Percentiles rank a stretch among this genome's conserved stretches.
phyloP scores from a whole-genome alignment of 208 protist species.

The Trypanosomatidae sp. region DNA sequence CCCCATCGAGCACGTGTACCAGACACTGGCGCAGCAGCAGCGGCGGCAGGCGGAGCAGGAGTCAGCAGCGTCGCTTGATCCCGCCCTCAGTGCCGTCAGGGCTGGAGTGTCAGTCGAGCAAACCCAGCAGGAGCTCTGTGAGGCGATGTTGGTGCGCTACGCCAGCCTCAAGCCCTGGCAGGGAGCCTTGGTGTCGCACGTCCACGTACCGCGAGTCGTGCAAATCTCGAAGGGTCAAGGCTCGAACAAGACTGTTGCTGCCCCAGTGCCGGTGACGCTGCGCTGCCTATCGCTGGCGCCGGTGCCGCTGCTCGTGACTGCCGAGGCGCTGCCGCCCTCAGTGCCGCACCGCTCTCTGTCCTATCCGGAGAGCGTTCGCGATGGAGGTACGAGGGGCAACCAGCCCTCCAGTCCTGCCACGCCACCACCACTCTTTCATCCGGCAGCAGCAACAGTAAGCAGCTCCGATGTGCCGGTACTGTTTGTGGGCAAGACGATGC shows the following conservation, averaged over 20 bases:
- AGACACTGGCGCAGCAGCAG: conserved; percentile 28
- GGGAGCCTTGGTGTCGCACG: conserved; percentile 39
- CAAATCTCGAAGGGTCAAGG: conserved; percentile 5
- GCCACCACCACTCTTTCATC: background rate
- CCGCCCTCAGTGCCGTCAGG: background rate
- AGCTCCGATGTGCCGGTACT: conserved; percentile 31
- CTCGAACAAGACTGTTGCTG: background rate
- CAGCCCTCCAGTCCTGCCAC: background rate
- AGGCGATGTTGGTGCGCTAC: conserved; percentile 37
- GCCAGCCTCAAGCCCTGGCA: conserved; percentile 48
- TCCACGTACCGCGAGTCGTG: conserved; percentile 31
- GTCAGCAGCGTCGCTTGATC: conserved; percentile 8
- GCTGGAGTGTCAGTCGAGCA: conserved; percentile 25
- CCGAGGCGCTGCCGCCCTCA: conserved; percentile 28
- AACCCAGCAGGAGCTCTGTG: conserved; percentile 52
- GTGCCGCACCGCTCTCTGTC: background rate
- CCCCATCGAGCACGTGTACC: conserved; percentile 50
- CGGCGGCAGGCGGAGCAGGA: conserved; percentile 19
- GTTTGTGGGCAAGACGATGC: conserved; percentile 66
- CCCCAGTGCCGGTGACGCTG: conserved; percentile 36
- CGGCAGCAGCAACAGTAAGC: background rate
- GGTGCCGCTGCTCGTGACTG: conserved; percentile 61
- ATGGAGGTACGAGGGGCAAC: background rate
- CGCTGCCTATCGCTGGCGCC: conserved; percentile 67
- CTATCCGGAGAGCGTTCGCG: background rate